Evolutionary conservation across 179 eudicot genomes (phyloP).

Genomic region (Beta corolliflora): DNA sequence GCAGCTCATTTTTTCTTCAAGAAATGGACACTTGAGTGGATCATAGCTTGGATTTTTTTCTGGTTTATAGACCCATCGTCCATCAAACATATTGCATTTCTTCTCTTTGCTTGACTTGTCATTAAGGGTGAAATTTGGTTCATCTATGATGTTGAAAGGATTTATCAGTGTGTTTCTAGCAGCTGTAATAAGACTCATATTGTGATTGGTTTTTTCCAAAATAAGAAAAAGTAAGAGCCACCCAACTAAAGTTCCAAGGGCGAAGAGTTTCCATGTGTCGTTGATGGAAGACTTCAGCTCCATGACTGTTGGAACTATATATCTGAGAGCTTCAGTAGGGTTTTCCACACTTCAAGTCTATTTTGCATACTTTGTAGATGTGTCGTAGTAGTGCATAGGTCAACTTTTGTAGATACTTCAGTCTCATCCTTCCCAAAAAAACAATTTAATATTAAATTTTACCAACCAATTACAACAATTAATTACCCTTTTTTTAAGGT

Average conservation of each 20-base stretch:
- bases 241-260: slow-evolving; percentile 30
- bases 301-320: background rate
- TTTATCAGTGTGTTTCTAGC: background rate
- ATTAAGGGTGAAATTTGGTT: background rate
- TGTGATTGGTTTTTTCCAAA: slow-evolving; percentile 10
- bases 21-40: slow-evolving; percentile 31
- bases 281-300: slow-evolving; percentile 35
- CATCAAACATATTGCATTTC: slow-evolving; percentile 36
- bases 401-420: no score
- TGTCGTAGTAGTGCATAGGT: no score
- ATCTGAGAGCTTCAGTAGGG: no score
- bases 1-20: slow-evolving; percentile 43
- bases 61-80: slow-evolving; percentile 41
- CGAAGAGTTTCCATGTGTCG: slow-evolving; percentile 41
- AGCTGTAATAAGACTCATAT: background rate
- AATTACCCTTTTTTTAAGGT: no score
- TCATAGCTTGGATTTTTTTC: slow-evolving; percentile 18
- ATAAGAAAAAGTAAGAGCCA: slow-evolving; percentile 32
- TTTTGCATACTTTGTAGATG: no score
- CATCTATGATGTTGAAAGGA: background rate
- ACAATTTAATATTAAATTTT: no score
- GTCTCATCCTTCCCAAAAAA: no score
- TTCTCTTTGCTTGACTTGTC: background rate
- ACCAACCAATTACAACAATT: no score
- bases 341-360: no score